Base-by-base conservation (phyloP, 441 rosid genomes). In the Cnidoscolus chayamansa region DNA sequence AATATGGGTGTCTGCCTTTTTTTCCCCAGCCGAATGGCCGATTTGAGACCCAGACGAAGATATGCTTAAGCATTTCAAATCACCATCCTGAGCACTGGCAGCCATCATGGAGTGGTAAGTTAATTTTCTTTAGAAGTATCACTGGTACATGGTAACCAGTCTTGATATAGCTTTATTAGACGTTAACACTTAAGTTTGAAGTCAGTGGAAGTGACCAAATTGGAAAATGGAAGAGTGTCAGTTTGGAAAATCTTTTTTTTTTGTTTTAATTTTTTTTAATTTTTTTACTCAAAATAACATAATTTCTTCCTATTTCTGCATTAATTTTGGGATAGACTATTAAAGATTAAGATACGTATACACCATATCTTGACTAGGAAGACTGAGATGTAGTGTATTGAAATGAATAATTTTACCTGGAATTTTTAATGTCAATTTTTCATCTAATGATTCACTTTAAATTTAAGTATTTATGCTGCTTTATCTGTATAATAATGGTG, bases 71-170 rank as follows among this genome's bases (percentile, higher is more conserved):
- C 85, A 94, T 94, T 74, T 94, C 99, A 0, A 91, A 91, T 85
- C 91, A 95, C 76, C 99, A 95, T 82, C 99, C 99, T 0, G 98
- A 95, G 87, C 99, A 95, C 59, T 95, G 99, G 99, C 98, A 91
- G 82, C 99, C 99, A 16, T 95, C 99, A 13, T 95, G 99, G 99
- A 91, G 99, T 73, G 98, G 99, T 95, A 82, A 82, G 77, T 68
- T 59, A 60, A 53, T 16, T 35, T 61, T 75, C 43, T 57, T 65
- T 65, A 1, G 20, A 4, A 16, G 10, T 8, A 15, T 25, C 43
- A 53, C 51, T 71, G 40, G 48, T 48, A 7, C 12, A 20, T 35
- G 40, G 40, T 35, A 35, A 35, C 5, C 25, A 10, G 7, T 5
- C 0, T 55, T 73, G 19, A 25, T 37, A 40, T 47, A 45, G 43